Evolutionary conservation across 495 filamentous ascomycete species (phyloP).

Genomic region (Cryomyces antarcticus): DNA sequence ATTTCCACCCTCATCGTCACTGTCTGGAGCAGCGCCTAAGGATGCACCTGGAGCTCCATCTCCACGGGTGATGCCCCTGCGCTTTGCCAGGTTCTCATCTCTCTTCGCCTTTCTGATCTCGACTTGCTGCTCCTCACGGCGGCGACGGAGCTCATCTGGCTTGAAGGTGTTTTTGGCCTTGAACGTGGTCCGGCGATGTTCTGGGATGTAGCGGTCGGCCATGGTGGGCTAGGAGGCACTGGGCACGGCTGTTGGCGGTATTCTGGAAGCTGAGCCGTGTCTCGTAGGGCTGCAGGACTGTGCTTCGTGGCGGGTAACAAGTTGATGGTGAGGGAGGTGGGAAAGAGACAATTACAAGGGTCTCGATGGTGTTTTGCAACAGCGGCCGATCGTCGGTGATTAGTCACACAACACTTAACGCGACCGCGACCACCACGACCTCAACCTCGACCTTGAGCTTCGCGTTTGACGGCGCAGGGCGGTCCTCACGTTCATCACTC

Average conservation of each 20-base stretch:
- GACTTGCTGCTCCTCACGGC: slow-evolving; percentile 96
- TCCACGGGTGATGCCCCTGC: slow-evolving; percentile 76
- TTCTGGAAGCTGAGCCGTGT: no score
- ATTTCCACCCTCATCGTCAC: slow-evolving; percentile 86
- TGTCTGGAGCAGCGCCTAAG: slow-evolving; percentile 74
- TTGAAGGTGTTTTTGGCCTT: slow-evolving; percentile 98
- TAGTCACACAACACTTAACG: no score
- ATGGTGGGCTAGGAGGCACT: slow-evolving; percentile 31
- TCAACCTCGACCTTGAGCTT: no score
- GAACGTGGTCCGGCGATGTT: slow-evolving; percentile 96
- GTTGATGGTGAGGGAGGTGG: background rate
- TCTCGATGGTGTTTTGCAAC: no score
- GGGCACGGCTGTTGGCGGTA: no score
- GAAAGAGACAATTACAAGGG: background rate
- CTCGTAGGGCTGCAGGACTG: no score
- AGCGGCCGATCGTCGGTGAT: no score
- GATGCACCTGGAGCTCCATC: slow-evolving; percentile 60
- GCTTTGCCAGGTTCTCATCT: slow-evolving; percentile 95
- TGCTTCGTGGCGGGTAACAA: no score
- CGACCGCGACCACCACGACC: no score
- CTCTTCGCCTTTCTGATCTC: slow-evolving; percentile 97
- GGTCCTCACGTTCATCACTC: no score
- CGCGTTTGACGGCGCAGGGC: no score
- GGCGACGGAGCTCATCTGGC: slow-evolving; percentile 93
- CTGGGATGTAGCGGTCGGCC: slow-evolving; percentile 97